These are phyloP conservation scores for Zalaria obscura DNA, from an alignment of 2,329 filamentous ascomycete genomes.

Conservation along the genomic window DNA sequence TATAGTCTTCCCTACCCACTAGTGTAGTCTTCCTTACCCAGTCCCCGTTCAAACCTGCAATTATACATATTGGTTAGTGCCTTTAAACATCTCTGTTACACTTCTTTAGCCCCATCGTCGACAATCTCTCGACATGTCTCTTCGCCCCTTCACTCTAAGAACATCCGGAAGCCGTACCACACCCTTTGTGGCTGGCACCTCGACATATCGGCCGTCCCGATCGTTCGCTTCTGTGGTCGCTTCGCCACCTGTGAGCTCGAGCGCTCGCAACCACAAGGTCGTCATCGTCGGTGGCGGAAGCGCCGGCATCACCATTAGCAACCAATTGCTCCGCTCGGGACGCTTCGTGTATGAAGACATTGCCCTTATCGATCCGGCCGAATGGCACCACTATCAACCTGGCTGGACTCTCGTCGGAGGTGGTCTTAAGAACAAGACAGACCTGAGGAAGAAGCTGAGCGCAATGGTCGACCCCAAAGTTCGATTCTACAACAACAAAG, in stretches of 20 bases:
- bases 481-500: conserved; percentile 42
- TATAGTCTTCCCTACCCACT: too few relatives aligned
- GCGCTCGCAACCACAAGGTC: conserved; percentile 41
- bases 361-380: conserved; percentile 48
- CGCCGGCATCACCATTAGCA: conserved; percentile 50
- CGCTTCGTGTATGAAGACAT: conserved; percentile 46
- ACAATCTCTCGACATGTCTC: too few relatives aligned
- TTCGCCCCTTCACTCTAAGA: too few relatives aligned
- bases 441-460: conserved; percentile 37
- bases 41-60: too few relatives aligned
- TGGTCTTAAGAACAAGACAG: conserved; percentile 48
- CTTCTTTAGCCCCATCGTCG: too few relatives aligned
- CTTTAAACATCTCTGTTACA: too few relatives aligned
- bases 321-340: conserved; percentile 49
- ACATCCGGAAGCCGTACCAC: too few relatives aligned
- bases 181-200: too few relatives aligned
- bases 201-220: too few relatives aligned
- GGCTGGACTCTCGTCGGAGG: conserved; percentile 57
- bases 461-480: conserved; percentile 45
- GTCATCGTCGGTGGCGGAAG: conserved; percentile 54
- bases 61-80: too few relatives aligned
- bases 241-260: conserved; percentile 14
- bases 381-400: conserved; percentile 54
- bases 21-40: too few relatives aligned
- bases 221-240: background rate